phyloP scores from a whole-genome alignment of 129 eudicot species.

The Flaveria robusta region DNA sequence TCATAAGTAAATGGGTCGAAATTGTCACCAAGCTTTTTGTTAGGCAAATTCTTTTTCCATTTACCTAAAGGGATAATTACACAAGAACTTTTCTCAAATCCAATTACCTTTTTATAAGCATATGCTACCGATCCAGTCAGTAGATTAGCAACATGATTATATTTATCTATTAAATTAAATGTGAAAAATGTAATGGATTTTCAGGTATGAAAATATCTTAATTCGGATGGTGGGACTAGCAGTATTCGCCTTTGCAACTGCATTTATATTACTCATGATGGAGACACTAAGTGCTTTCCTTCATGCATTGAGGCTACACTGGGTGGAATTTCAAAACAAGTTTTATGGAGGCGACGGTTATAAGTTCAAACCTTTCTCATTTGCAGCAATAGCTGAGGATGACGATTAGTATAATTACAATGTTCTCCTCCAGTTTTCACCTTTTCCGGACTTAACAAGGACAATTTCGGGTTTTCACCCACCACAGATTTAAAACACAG shows the following conservation, averaged over 20 bases:
- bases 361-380: slow-evolving; percentile 87
- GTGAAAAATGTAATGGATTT: slow-evolving; percentile 13
- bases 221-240: slow-evolving; percentile 85
- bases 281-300: slow-evolving; percentile 97
- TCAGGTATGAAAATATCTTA: slow-evolving; percentile 77
- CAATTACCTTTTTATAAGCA: no score
- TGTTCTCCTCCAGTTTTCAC: slow-evolving; percentile 17
- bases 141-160: not conserved
- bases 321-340: slow-evolving; percentile 97
- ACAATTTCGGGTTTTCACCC: not conserved
- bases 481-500: slow-evolving; percentile 27
- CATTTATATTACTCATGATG: slow-evolving; percentile 93
- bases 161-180: not conserved
- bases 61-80: not conserved
- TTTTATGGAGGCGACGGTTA: slow-evolving; percentile 91
- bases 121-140: no score
- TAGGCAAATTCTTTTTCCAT: not conserved
- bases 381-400: slow-evolving; percentile 74
- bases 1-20: not conserved
- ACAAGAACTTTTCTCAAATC: not conserved
- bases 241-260: slow-evolving; percentile 92
- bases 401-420: slow-evolving; percentile 61
- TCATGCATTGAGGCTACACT: slow-evolving; percentile 94
- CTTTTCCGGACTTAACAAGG: slow-evolving; percentile 24
- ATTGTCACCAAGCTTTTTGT: not conserved